Percentiles rank a stretch among this genome's conserved stretches.
Evolutionary conservation across 345 rosid genomes (phyloP).

Genomic region (Salix purpurea): DNA sequence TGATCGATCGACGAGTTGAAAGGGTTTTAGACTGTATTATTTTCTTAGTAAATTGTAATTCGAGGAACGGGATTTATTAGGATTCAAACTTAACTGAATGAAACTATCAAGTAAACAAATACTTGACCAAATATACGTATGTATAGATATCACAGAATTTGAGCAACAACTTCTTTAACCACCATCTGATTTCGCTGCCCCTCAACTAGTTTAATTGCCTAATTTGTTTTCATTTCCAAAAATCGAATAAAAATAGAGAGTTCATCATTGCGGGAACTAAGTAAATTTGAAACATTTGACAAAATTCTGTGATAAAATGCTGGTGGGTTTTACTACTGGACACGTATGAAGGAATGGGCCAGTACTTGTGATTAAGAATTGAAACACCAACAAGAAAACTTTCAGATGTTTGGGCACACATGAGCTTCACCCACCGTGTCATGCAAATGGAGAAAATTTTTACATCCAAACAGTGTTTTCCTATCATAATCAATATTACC

Average conservation of each 20-base stretch:
- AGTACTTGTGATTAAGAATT: conserved; percentile 5
- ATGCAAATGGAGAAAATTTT: background rate
- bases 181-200: no score
- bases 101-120: no score
- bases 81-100: no score
- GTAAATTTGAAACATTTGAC: background rate
- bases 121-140: no score
- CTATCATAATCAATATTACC: conserved; percentile 11
- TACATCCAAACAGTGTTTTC: background rate
- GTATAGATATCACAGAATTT: no score
- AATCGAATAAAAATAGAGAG: background rate
- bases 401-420: conserved; percentile 19
- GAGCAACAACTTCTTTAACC: no score
- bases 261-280: background rate
- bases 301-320: background rate
- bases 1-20: no score
- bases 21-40: no score
- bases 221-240: background rate
- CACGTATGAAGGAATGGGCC: conserved; percentile 8
- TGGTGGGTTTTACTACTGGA: background rate
- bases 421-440: conserved; percentile 5
- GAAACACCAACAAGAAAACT: background rate
- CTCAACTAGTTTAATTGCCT: no score
- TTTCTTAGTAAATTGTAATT: no score
- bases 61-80: no score